These are phyloP conservation scores for Cystoisospora suis DNA, from an alignment of 169 alveolate genomes.

Conservation along the genomic window DNA sequence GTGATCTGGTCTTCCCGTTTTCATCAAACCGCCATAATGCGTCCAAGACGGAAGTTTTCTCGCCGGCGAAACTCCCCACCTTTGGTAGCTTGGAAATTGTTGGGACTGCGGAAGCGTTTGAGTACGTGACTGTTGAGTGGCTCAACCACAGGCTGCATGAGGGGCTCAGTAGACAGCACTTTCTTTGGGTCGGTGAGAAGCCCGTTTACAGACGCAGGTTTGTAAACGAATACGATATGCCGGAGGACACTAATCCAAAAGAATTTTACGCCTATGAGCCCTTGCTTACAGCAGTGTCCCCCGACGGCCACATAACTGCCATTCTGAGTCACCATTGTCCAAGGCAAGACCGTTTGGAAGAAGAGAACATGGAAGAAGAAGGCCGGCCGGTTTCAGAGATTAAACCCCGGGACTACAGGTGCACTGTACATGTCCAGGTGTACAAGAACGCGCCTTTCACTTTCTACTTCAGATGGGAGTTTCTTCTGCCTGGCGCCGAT, in stretches of 20 bases:
- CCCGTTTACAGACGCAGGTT: neutral
- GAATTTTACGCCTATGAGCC: slow-evolving; percentile 28
- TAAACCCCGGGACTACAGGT: neutral
- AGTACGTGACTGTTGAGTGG: slow-evolving; percentile 14
- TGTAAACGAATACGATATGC: neutral
- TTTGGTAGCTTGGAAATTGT: neutral
- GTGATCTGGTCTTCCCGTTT: no score
- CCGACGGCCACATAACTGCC: neutral
- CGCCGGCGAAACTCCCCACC: no score
- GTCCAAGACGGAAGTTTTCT: no score
- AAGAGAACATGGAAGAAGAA: slow-evolving; percentile 14
- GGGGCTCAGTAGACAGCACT: slow-evolving; percentile 18
- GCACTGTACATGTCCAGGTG: neutral
- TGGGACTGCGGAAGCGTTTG: neutral
- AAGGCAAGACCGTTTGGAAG: slow-evolving; percentile 5
- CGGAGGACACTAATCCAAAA: neutral
- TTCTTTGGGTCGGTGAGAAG: neutral
- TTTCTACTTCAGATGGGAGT: neutral
- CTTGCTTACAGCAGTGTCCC: neutral
- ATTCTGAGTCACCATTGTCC: slow-evolving; percentile 22
- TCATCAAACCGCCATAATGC: no score
- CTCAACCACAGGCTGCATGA: neutral
- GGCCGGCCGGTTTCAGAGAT: neutral
- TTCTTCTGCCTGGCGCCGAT: neutral
- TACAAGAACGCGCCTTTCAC: neutral